These are phyloP conservation scores for Exophiala alcalophila DNA, from an alignment of 2,329 filamentous ascomycete genomes.

Conservation along the genomic window DNA sequence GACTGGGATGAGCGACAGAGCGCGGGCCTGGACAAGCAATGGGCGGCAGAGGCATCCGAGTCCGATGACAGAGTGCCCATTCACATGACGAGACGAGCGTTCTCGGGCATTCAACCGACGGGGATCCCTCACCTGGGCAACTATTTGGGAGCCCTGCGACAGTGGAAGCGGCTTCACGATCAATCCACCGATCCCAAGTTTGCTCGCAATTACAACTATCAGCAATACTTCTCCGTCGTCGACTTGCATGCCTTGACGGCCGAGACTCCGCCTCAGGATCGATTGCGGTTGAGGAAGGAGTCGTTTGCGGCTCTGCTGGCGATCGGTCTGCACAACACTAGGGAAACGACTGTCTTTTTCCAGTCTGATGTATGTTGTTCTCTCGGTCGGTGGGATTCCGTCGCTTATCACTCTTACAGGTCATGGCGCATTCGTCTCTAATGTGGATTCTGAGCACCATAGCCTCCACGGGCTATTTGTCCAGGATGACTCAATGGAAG, in stretches of 20 bases:
- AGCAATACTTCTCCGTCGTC: constrained; percentile 77
- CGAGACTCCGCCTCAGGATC: constrained; percentile 56
- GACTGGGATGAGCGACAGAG: neutral
- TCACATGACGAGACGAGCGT: constrained; percentile 55
- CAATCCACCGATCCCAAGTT: constrained; percentile 52
- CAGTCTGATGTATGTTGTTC: constrained; percentile 65
- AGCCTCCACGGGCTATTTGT: constrained; percentile 88
- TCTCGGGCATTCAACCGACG: constrained; percentile 96
- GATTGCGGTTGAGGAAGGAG: constrained; percentile 67
- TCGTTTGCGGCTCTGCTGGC: constrained; percentile 78
- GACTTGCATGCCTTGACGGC: constrained; percentile 88
- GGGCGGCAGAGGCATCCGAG: constrained; percentile 1
- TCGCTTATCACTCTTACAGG: constrained; percentile 43
- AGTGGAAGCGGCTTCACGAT: constrained; percentile 82
- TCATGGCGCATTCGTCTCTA: constrained; percentile 77
- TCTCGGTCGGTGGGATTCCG: constrained; percentile 5
- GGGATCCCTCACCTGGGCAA: constrained; percentile 93
- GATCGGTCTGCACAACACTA: constrained; percentile 73
- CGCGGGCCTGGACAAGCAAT: constrained; percentile 1
- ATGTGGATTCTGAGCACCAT: constrained; percentile 97
- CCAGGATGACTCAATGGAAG: constrained; percentile 99
- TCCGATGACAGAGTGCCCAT: constrained; percentile 3
- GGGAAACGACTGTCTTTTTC: constrained; percentile 71
- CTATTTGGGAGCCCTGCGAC: constrained; percentile 81
- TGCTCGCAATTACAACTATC: constrained; percentile 2